phyloP scores from a whole-genome alignment of 169 alveolate species.

The Toxoplasma gondii region DNA sequence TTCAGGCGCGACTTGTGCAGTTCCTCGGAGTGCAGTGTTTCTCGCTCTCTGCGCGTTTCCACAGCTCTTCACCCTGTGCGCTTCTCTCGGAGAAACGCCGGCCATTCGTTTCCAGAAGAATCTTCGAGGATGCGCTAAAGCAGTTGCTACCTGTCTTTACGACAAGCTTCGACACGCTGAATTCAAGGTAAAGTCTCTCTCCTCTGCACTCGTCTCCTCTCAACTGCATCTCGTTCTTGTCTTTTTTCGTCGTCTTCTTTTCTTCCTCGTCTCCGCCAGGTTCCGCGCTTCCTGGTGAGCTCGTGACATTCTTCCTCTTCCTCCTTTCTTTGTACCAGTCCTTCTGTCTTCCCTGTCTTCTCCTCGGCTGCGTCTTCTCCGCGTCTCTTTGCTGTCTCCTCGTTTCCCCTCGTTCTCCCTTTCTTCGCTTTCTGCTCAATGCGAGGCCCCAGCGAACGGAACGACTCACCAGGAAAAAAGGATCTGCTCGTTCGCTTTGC shows the following conservation, averaged over 20 bases:
- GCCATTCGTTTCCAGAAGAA: slow-evolving; percentile 67
- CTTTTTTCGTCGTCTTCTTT: background rate
- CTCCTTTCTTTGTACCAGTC: no score
- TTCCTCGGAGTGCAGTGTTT: no score
- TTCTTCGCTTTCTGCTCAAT: no score
- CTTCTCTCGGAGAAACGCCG: slow-evolving; percentile 60
- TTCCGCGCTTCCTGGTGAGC: background rate
- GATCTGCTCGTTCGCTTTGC: no score
- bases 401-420: no score
- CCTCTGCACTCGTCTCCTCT: background rate
- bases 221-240: background rate
- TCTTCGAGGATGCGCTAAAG: slow-evolving; percentile 39
- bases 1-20: no score
- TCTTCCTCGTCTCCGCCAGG: background rate
- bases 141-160: slow-evolving; percentile 54
- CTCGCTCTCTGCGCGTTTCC: background rate
- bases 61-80: slow-evolving; percentile 65
- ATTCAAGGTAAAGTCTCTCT: background rate
- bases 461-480: no score
- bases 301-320: background rate
- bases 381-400: no score
- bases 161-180: background rate
- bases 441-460: no score
- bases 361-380: no score
- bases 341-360: background rate